phyloP scores from a whole-genome alignment of 129 eudicot species.

The Artemisia tridentata region DNA sequence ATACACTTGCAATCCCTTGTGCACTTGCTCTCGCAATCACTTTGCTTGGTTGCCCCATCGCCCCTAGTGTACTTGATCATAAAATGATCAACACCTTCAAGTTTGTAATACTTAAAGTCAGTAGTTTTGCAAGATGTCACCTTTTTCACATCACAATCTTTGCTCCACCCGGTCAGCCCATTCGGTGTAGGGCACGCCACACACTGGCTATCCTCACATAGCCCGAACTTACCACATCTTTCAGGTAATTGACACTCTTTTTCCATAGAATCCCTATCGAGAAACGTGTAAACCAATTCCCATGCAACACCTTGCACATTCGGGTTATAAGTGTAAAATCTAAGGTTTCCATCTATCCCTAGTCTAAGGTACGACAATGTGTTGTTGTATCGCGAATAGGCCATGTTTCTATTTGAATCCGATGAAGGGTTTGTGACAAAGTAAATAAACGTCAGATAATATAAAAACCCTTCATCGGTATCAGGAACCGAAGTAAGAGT shows the following conservation, averaged over 20 bases:
- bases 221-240: constrained; percentile 37
- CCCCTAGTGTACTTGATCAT: constrained; percentile 46
- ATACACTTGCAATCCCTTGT: constrained; percentile 56
- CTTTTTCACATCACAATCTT: constrained; percentile 27
- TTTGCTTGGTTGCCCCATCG: constrained; percentile 36
- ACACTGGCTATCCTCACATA: constrained; percentile 35
- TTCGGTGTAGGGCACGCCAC: constrained; percentile 39
- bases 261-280: constrained; percentile 28
- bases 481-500: constrained; percentile 23
- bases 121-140: constrained; percentile 31
- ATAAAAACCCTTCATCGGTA: constrained; percentile 16
- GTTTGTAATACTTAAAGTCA: constrained; percentile 36
- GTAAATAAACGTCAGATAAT: constrained; percentile 22
- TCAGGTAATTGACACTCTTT: constrained; percentile 37
- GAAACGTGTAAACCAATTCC: constrained; percentile 29
- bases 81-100: constrained; percentile 54
- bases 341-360: constrained; percentile 37
- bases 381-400: constrained; percentile 21
- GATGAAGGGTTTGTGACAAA: constrained; percentile 14
- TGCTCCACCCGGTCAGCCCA: constrained; percentile 35
- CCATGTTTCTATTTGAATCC: constrained; percentile 1
- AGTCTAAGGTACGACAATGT: constrained; percentile 33
- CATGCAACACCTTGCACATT: constrained; percentile 23
- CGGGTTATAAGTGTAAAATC: constrained; percentile 27
- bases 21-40: constrained; percentile 47